Percentiles rank a stretch among this genome's conserved stretches.
These are phyloP conservation scores for Parathielavia appendiculata DNA, from an alignment of 495 filamentous ascomycete species.

Conservation along the genomic window DNA sequence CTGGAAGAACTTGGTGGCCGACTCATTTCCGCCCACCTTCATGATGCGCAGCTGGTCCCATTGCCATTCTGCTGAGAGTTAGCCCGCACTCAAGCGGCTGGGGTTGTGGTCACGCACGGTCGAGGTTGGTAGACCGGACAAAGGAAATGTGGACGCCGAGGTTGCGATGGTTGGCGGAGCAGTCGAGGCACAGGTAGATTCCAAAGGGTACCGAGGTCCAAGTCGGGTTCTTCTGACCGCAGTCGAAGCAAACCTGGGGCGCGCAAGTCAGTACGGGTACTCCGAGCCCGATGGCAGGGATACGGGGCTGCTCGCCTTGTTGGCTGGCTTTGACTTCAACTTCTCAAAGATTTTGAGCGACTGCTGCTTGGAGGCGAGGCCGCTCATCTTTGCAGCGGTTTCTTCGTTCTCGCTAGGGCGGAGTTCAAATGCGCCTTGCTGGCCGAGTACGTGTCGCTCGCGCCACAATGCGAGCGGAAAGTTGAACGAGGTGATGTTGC, in stretches of 20 bases:
- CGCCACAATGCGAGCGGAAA: not conserved
- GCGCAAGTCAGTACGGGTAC: slow-evolving; percentile 1
- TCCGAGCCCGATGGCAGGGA: not conserved
- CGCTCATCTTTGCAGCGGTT: slow-evolving; percentile 60
- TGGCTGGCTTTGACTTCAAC: slow-evolving; percentile 85
- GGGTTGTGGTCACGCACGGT: slow-evolving; percentile 61
- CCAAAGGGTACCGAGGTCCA: slow-evolving; percentile 97
- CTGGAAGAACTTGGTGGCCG: slow-evolving; percentile 96
- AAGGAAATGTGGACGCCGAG: slow-evolving; percentile 95
- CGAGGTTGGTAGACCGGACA: slow-evolving; percentile 95
- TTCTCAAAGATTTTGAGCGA: slow-evolving; percentile 98
- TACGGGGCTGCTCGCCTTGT: slow-evolving; percentile 61
- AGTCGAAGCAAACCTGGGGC: slow-evolving; percentile 89
- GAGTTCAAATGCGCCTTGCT: not conserved
- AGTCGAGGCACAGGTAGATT: slow-evolving; percentile 97
- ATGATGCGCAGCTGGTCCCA: slow-evolving; percentile 97
- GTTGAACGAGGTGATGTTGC: slow-evolving; percentile 9
- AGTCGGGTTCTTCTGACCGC: slow-evolving; percentile 91
- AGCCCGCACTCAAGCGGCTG: slow-evolving; percentile 8
- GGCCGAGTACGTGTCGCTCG: not conserved
- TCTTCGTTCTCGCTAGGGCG: not conserved
- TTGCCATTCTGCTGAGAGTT: slow-evolving; percentile 77
- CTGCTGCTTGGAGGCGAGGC: slow-evolving; percentile 81
- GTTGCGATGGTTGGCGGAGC: slow-evolving; percentile 87
- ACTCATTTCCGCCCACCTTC: slow-evolving; percentile 98